phyloP scores from a whole-genome alignment of 139 green algal species.

The Chlorella sp. region DNA sequence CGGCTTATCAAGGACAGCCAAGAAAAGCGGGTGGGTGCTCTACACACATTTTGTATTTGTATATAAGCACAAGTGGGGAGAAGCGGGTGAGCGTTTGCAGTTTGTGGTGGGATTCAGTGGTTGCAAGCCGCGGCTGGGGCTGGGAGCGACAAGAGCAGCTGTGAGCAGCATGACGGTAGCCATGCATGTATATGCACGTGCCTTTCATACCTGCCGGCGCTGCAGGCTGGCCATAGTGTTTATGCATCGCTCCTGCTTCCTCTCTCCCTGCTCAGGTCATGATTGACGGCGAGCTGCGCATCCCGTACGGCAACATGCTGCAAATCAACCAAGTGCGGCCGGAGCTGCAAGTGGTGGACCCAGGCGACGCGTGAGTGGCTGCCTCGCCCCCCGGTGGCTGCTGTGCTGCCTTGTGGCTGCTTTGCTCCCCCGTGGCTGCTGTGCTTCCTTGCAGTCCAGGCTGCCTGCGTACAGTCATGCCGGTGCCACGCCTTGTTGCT shows the following conservation, averaged over 20 bases:
- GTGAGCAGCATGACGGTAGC: too few species aligned
- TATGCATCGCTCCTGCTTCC: too few species aligned
- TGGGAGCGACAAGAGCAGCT: too few species aligned
- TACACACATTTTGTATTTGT: not conserved
- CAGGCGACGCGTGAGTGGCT: slow-evolving; percentile 52
- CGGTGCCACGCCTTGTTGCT: too few species aligned
- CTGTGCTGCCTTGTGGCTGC: too few species aligned
- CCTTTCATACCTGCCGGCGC: not conserved
- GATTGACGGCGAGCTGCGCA: slow-evolving; percentile 33
- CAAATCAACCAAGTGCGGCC: slow-evolving; percentile 53
- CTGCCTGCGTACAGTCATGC: not conserved
- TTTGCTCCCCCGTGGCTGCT: not conserved
- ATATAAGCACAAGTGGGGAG: slow-evolving; percentile 38
- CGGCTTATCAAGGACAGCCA: slow-evolving; percentile 62
- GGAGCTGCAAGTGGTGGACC: slow-evolving; percentile 71
- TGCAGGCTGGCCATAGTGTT: too few species aligned
- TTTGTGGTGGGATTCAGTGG: not conserved
- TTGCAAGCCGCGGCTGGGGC: too few species aligned
- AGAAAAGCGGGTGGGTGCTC: slow-evolving; percentile 37
- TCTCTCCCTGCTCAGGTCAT: not conserved
- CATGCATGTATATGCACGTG: too few species aligned
- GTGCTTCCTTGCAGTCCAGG: too few species aligned
- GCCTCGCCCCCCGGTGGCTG: not conserved
- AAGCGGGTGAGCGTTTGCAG: slow-evolving; percentile 3
- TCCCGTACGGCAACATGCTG: slow-evolving; percentile 54